phyloP scores from a whole-genome alignment of 495 filamentous ascomycete genomes.

The Penicillium daleae region DNA sequence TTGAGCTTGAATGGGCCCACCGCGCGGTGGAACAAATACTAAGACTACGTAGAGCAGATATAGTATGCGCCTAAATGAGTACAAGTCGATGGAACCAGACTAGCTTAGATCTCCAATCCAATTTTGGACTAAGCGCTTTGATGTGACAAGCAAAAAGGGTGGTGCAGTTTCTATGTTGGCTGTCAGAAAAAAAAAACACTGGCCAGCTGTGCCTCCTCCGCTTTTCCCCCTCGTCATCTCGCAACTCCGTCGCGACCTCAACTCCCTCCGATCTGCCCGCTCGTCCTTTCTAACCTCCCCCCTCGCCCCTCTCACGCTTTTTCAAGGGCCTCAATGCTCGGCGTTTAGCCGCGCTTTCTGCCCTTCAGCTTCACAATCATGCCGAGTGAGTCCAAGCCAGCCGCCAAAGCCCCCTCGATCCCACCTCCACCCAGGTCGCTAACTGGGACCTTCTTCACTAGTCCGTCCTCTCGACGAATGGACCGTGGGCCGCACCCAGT shows the following conservation, averaged over 20 bases:
- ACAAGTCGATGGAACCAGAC: background rate
- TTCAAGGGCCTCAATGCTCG: constrained; percentile 35
- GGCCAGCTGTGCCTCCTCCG: constrained; percentile 20
- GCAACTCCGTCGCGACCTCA: constrained; percentile 20
- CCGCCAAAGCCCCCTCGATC: background rate
- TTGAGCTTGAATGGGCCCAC: constrained; percentile 1
- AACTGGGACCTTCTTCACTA: constrained; percentile 32
- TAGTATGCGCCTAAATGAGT: background rate
- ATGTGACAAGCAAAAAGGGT: background rate
- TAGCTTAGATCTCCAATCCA: too few relatives aligned
- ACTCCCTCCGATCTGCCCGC: constrained; percentile 12
- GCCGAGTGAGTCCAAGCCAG: constrained; percentile 41
- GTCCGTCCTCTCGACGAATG: constrained; percentile 65
- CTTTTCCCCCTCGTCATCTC: constrained; percentile 29
- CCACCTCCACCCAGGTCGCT: constrained; percentile 10
- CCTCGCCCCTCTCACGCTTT: constrained; percentile 11
- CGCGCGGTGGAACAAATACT: constrained; percentile 4
- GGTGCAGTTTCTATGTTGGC: background rate
- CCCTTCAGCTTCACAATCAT: constrained; percentile 41
- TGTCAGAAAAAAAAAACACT: constrained; percentile 20
- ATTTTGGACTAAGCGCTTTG: background rate
- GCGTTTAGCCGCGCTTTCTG: constrained; percentile 35
- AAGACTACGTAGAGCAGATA: background rate
- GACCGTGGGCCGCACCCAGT: constrained; percentile 54
- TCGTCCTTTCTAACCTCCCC: constrained; percentile 11